Base-by-base conservation (phyloP, 192 early-diverging fungal species). In the Funneliformis geosporum region DNA sequence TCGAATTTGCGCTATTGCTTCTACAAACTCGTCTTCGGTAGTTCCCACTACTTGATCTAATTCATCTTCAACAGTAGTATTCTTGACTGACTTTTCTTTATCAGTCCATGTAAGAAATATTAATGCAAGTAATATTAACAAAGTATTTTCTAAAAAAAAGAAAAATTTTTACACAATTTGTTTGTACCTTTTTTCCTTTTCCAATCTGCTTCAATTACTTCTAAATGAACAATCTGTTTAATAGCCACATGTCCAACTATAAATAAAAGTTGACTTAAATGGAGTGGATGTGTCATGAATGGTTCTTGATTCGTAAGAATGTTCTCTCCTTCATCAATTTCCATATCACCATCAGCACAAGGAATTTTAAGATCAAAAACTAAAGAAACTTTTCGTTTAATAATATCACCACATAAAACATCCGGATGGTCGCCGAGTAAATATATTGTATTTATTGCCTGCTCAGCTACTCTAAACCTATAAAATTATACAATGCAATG, bases 211-310 rank as follows among this genome's bases (percentile, higher is more conserved):
- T 99, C 98, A 28, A 99, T 91, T 3, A 91, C 88, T 86, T 99
- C 98, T 64, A 99, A 85, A 83, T 98, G 93, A 42, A 98, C 96
- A 81, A 97, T 96, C 80, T 98, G 94, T 85, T 98, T 97, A 79
- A 99, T 93, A 0, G 95, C 97, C 18, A 97, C 91, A 83, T 99
- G 98, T 0, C 98, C 97, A 39, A 97, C 92, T 39, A 98, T 86
- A 75, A 99, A 99, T 27, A 96, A 82, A 16, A 99, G 85, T 60
- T 97, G 94, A 73, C 92, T 91, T 11, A 99, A 88, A 50, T 95
- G 93, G 82, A 81, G 55, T 79, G 72, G 64, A 76, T 85, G 68
- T 61, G 75, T 70, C 21, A 81, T 81, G 0, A 77, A 50, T 25
- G 82, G 66, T 16, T 82, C 82, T 38, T 83, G 82, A n/a, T 83